Conservation (phyloP, 768 basidiomycete species). For the Psilocybe tampanensis region DNA sequence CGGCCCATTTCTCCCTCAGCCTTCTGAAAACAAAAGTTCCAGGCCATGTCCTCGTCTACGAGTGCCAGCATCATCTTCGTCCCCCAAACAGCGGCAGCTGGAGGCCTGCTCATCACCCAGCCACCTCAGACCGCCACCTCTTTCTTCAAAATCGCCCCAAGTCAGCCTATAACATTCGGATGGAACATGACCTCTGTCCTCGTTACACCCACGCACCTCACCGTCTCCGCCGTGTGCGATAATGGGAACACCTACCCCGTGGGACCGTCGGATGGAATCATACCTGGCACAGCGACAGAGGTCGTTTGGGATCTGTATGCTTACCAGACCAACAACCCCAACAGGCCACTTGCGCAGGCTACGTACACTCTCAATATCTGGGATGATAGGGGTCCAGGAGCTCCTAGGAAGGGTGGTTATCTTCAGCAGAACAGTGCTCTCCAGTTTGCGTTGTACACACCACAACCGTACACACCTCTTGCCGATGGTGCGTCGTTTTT, state of each 20-base stretch:
- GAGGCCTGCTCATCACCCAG: constrained; percentile 73
- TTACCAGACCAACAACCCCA: constrained; percentile 64
- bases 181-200: constrained; percentile 87
- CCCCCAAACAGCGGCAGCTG: constrained; percentile 45
- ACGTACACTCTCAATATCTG: constrained; percentile 80
- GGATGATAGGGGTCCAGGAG: constrained; percentile 77
- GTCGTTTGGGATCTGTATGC: constrained; percentile 82
- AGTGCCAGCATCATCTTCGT: constrained; percentile 20
- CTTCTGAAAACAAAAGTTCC: not conserved
- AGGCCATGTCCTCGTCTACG: constrained; percentile 6
- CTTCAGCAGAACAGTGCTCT: constrained; percentile 70
- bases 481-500: constrained; percentile 36
- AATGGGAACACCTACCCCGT: constrained; percentile 92
- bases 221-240: constrained; percentile 78
- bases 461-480: constrained; percentile 69
- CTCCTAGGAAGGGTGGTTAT: constrained; percentile 60
- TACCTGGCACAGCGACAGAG: constrained; percentile 68
- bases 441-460: constrained; percentile 85
- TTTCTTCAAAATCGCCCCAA: constrained; percentile 84
- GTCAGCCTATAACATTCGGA: constrained; percentile 79
- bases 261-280: constrained; percentile 72
- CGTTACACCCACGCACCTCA: constrained; percentile 71
- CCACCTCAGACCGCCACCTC: constrained; percentile 82
- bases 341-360: constrained; percentile 71
- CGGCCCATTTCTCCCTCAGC: not conserved